A percentile compares a stretch with the other conserved stretches of the same genome.
Evolutionary conservation across 2,329 filamentous ascomycete genomes (phyloP).

Genomic region (Boeremia lycopersici): DNA sequence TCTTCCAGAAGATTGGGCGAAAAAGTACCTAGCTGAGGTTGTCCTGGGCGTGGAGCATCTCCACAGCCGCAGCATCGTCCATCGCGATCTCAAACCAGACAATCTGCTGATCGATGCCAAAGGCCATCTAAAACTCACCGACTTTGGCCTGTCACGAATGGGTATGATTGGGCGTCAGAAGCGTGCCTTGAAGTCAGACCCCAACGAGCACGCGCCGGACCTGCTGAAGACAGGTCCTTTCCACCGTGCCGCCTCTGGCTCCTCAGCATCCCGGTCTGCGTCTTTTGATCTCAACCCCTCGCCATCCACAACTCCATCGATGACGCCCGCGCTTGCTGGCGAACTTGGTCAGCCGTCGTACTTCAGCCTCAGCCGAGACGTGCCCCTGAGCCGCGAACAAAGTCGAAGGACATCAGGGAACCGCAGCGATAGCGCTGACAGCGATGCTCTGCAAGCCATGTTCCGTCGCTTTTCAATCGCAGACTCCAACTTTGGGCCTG

Average conservation of each 20-base stretch:
- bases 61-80: conserved; percentile 92
- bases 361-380: conserved; percentile 75
- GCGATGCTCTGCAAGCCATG: conserved; percentile 82
- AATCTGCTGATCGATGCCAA: conserved; percentile 97
- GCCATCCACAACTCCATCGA: conserved; percentile 81
- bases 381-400: conserved; percentile 64
- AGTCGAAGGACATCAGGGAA: conserved; percentile 75
- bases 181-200: conserved; percentile 73
- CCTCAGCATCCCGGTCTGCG: conserved; percentile 76
- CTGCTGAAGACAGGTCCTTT: conserved; percentile 92
- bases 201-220: conserved; percentile 84
- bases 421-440: conserved; percentile 90
- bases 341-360: conserved; percentile 87
- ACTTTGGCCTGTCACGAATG: conserved; percentile 97
- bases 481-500: conserved; percentile 53
- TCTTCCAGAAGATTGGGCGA: conserved; percentile 94
- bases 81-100: conserved; percentile 95
- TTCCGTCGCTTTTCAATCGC: conserved; percentile 70
- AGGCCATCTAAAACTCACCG: conserved; percentile 94
- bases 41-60: conserved; percentile 96
- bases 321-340: conserved; percentile 75
- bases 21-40: conserved; percentile 96
- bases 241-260: conserved; percentile 81
- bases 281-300: conserved; percentile 89
- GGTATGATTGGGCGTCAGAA: conserved; percentile 96